A percentile compares a stretch with the other conserved stretches of the same genome.
Evolutionary conservation across 2,329 filamentous ascomycete species (phyloP).

Genomic region (Orbilia quercus): DNA sequence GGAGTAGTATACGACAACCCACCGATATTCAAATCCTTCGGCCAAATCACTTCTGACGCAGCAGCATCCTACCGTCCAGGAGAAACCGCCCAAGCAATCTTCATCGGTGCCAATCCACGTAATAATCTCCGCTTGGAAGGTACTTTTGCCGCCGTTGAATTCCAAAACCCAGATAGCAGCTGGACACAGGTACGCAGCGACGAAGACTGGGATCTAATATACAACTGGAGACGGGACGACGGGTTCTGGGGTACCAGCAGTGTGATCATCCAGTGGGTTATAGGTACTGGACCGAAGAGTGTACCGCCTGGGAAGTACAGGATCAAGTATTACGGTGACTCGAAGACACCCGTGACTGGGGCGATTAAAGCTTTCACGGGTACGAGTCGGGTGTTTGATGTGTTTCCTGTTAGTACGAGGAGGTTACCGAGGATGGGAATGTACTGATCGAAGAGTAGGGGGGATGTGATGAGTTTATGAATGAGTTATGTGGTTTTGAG

Average conservation of each 20-base stretch:
- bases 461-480: neutral
- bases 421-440: slow-evolving; percentile 40
- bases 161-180: slow-evolving; percentile 64
- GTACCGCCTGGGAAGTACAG: slow-evolving; percentile 75
- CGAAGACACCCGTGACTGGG: slow-evolving; percentile 73
- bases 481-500: neutral
- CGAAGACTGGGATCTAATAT: slow-evolving; percentile 84
- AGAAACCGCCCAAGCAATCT: slow-evolving; percentile 73
- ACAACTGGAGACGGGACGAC: slow-evolving; percentile 79
- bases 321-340: slow-evolving; percentile 84
- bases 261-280: slow-evolving; percentile 83
- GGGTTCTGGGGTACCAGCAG: slow-evolving; percentile 78
- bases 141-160: slow-evolving; percentile 82
- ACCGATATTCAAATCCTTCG: slow-evolving; percentile 75
- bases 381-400: slow-evolving; percentile 69
- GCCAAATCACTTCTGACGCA: slow-evolving; percentile 72
- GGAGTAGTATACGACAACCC: slow-evolving; percentile 79
- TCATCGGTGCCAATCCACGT: slow-evolving; percentile 87
- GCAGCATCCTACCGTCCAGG: slow-evolving; percentile 70
- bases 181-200: slow-evolving; percentile 80
- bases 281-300: slow-evolving; percentile 69
- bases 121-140: slow-evolving; percentile 84
- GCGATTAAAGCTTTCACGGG: slow-evolving; percentile 76
- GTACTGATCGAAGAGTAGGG: slow-evolving; percentile 24
- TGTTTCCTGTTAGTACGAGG: slow-evolving; percentile 59